phyloP scores from a whole-genome alignment of 2,329 filamentous ascomycete species.

The Pseudogymnoascus sp. region DNA sequence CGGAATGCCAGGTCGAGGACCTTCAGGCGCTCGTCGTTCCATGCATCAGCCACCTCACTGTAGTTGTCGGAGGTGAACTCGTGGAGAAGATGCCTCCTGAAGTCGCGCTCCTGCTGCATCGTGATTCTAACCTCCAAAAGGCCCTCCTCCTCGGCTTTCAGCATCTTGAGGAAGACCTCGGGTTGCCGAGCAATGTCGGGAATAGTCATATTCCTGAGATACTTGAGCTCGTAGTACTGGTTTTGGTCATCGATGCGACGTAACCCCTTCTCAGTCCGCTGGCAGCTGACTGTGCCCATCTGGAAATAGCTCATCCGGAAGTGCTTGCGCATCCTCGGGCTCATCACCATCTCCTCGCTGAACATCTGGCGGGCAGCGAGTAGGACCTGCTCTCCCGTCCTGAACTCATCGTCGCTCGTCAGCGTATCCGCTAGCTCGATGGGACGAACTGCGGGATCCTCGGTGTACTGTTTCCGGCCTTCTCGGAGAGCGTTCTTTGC shows the following conservation, averaged over 20 bases:
- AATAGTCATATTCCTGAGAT: constrained; percentile 82
- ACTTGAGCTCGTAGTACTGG: constrained; percentile 97
- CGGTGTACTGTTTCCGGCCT: constrained; percentile 71
- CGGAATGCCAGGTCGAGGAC: constrained; percentile 72
- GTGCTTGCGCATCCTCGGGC: constrained; percentile 80
- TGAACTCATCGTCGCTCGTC: constrained; percentile 61
- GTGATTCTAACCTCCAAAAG: constrained; percentile 77
- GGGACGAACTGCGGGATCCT: constrained; percentile 72
- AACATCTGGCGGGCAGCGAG: constrained; percentile 79
- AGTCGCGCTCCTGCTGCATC: constrained; percentile 67
- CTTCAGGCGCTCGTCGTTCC: constrained; percentile 82
- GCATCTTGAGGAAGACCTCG: constrained; percentile 91
- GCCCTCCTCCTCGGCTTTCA: constrained; percentile 91
- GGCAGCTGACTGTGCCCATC: constrained; percentile 76
- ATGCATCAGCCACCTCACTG: constrained; percentile 88
- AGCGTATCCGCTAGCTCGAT: constrained; percentile 81
- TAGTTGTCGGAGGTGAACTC: constrained; percentile 93
- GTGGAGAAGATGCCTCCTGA: constrained; percentile 67
- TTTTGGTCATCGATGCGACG: constrained; percentile 91
- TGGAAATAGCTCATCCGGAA: constrained; percentile 78
- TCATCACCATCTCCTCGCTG: constrained; percentile 80
- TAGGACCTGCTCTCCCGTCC: constrained; percentile 67
- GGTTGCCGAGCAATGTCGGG: constrained; percentile 72
- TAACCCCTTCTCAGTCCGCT: constrained; percentile 86
- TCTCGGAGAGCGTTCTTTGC: constrained; percentile 77